Conservation (phyloP, 2,329 filamentous ascomycete genomes). For the Dichotomopilus funicola region DNA sequence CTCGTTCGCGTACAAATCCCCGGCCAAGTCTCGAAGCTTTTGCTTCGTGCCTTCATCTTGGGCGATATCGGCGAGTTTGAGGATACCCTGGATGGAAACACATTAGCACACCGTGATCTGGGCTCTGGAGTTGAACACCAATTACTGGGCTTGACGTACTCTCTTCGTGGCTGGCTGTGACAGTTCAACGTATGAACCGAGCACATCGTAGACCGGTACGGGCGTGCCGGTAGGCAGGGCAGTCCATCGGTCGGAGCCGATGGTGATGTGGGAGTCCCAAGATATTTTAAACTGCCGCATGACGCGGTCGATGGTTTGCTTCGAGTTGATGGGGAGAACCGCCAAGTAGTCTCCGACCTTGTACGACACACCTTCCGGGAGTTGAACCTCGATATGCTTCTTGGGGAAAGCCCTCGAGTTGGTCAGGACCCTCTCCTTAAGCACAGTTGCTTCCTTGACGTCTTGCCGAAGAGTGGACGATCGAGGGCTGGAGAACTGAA, state of each 20-base stretch:
- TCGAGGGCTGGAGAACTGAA: slow-evolving; percentile 48
- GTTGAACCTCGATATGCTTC: slow-evolving; percentile 58
- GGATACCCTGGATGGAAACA: slow-evolving; percentile 32
- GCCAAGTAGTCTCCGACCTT: slow-evolving; percentile 71
- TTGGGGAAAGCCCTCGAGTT: slow-evolving; percentile 35
- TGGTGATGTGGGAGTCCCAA: slow-evolving; percentile 61
- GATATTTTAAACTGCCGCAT: slow-evolving; percentile 60
- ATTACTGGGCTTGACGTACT: slow-evolving; percentile 29
- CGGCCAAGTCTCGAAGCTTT: slow-evolving; percentile 42
- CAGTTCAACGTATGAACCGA: slow-evolving; percentile 67
- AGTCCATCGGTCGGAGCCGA: slow-evolving; percentile 46
- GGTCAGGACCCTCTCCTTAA: slow-evolving; percentile 45
- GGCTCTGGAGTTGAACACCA: not conserved
- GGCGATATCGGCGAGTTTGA: slow-evolving; percentile 27
- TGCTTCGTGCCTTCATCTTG: slow-evolving; percentile 24
- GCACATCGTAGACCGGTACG: slow-evolving; percentile 55
- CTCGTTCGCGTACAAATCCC: slow-evolving; percentile 41
- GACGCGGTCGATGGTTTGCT: slow-evolving; percentile 53
- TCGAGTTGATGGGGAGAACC: slow-evolving; percentile 64
- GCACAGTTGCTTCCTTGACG: slow-evolving; percentile 54
- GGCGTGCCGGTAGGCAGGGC: slow-evolving; percentile 49
- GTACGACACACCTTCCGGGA: slow-evolving; percentile 62
- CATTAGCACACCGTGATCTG: too few relatives aligned
- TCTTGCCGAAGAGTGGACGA: slow-evolving; percentile 56
- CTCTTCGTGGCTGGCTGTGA: slow-evolving; percentile 66